Conservation (phyloP, 805 yeast species). For the Candida insectorum region DNA sequence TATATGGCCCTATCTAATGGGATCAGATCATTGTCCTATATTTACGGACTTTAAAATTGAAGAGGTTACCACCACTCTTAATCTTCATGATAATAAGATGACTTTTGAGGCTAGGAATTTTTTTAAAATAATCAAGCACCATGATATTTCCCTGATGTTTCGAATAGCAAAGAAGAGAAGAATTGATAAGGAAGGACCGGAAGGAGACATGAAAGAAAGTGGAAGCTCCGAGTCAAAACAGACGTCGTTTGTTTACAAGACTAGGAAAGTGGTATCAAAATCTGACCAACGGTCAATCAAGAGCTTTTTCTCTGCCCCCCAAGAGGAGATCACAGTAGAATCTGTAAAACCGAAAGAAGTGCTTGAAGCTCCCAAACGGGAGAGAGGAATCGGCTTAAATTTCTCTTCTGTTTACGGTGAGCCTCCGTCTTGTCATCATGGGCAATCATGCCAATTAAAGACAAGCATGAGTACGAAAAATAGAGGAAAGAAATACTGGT, state of each 20-base stretch:
- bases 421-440: conserved; percentile 28
- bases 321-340: neutral
- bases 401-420: conserved; percentile 15
- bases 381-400: no score
- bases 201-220: conserved; percentile 5
- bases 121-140: conserved; percentile 35
- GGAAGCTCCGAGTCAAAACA: conserved; percentile 1
- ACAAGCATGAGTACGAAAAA: conserved; percentile 24
- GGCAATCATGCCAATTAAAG: conserved; percentile 21
- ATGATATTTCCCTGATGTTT: conserved; percentile 34
- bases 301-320: conserved; percentile 17
- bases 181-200: conserved; percentile 5
- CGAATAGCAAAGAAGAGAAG: conserved; percentile 7
- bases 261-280: conserved; percentile 9
- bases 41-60: conserved; percentile 56
- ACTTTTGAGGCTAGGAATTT: conserved; percentile 53
- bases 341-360: no score
- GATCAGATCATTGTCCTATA: conserved; percentile 95
- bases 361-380: no score
- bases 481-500: conserved; percentile 32
- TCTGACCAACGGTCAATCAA: conserved; percentile 20
- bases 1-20: conserved; percentile 69
- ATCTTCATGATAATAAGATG: conserved; percentile 16
- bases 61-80: conserved; percentile 2
- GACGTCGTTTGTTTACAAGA: conserved; percentile 13